phyloP scores from a whole-genome alignment of 2,329 filamentous ascomycete species.

The Geoglossum cookeanum region DNA sequence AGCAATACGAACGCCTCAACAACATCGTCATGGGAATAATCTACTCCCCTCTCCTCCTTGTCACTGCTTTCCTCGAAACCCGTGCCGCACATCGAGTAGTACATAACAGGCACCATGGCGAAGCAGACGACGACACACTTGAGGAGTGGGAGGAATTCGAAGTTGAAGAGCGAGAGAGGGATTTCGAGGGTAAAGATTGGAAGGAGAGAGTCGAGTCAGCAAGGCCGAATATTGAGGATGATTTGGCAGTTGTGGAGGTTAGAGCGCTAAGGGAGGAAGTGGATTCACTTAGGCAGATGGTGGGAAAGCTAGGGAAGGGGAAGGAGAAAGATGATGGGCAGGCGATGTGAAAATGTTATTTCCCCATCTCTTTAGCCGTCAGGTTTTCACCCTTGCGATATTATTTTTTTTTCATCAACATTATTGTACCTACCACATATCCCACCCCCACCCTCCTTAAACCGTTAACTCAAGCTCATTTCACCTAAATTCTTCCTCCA shows the following conservation, averaged over 20 bases:
- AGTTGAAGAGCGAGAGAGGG: constrained; percentile 34
- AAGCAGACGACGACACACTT: constrained; percentile 71
- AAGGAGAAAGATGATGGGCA: background rate
- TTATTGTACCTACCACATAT: too few relatives aligned
- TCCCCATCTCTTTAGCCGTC: too few relatives aligned
- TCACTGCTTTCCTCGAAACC: constrained; percentile 57
- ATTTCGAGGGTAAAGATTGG: constrained; percentile 78
- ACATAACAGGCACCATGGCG: constrained; percentile 57
- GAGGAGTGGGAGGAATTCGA: constrained; percentile 84
- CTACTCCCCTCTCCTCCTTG: constrained; percentile 65
- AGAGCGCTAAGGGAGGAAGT: constrained; percentile 38
- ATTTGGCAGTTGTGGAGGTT: constrained; percentile 55
- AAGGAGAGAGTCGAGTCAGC: constrained; percentile 55
- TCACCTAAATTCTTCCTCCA: too few relatives aligned
- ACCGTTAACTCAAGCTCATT: too few relatives aligned
- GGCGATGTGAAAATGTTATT: too few relatives aligned
- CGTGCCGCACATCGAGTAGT: constrained; percentile 45
- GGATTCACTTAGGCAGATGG: constrained; percentile 27
- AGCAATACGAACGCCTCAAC: constrained; percentile 61
- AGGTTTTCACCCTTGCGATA: too few relatives aligned
- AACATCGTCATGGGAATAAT: constrained; percentile 72
- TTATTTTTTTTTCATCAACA: too few relatives aligned
- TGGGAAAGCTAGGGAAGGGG: constrained; percentile 13
- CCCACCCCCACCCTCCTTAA: too few relatives aligned
- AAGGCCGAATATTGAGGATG: constrained; percentile 65